Evolutionary conservation across 306 rosid genomes (phyloP), one percentile per base, ranked within the genome.

Genomic region (Trichosanthes cucumerina): DNA sequence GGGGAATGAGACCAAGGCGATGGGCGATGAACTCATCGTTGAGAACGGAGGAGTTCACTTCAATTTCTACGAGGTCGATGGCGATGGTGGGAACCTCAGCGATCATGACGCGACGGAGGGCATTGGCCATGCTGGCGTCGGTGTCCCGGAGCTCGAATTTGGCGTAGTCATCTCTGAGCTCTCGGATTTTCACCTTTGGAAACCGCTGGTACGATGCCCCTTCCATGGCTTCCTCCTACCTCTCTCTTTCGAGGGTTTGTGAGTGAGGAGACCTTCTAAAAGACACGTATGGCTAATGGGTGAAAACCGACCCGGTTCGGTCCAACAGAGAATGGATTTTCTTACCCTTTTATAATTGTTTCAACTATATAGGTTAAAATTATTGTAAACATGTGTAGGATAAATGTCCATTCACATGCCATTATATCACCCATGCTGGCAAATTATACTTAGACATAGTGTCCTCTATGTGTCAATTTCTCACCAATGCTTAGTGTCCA

Each of bases 11-110:
- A 2, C 99, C 99, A 0, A 95, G 87, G n/a, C 99, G 89, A 88
- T 92, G 99, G 31, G 97, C 97, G 24, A 95, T 86, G 90, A 95
- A 92, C 93, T 95, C 98, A 80, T 92, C 99, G 85, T 88, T 90
- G 24, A 95, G 97, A 24, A 92, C 99, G 9, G 97, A 92, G 19
- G 99, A 95, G 91, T 92, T 95, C 21, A 90, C 96, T 78, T 95
- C 99, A 68, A 91, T 95, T 65, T 95, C 99, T 0, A 95, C 97
- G 0, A 95, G 90, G 87, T 95, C 97, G 46, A 95, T 95, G 57
- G 99, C 99, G 14, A 95, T 69, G 12, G 97, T 95, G 9, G 99
- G 99, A 0, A 92, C 97, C 84, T 92, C 99, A 7, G 99, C 88
- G 18, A 95, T 92, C 98, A 95, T 95, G 77, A 95, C 93, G 81